These are phyloP conservation scores for Biscogniauxia mediterranea DNA, from an alignment of 2,329 filamentous ascomycete species.

Conservation along the genomic window DNA sequence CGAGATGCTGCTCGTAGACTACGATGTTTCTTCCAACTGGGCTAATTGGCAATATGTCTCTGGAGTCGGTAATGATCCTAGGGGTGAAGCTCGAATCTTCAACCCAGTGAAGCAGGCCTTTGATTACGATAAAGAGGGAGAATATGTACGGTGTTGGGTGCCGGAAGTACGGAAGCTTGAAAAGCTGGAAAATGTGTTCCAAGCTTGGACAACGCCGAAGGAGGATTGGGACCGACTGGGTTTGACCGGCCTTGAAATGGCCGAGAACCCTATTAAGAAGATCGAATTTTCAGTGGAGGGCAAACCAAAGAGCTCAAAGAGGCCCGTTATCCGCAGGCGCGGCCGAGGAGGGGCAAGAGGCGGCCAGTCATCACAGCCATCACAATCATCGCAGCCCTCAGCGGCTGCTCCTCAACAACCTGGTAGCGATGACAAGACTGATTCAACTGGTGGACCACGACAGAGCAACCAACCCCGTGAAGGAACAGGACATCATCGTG, in stretches of 20 bases:
- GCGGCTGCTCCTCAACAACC: slow-evolving; percentile 3
- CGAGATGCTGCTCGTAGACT: slow-evolving; percentile 71
- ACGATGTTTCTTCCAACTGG: slow-evolving; percentile 76
- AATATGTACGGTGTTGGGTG: slow-evolving; percentile 72
- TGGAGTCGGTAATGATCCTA: slow-evolving; percentile 76
- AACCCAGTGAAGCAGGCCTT: slow-evolving; percentile 80
- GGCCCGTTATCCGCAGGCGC: slow-evolving; percentile 33
- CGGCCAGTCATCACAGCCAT: slow-evolving; percentile 6
- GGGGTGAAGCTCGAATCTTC: slow-evolving; percentile 70
- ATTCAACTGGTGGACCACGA: neutral
- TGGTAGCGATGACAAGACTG: slow-evolving; percentile 6
- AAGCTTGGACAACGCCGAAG: slow-evolving; percentile 63
- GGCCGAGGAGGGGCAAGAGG: slow-evolving; percentile 28
- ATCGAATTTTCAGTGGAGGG: slow-evolving; percentile 63
- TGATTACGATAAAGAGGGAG: slow-evolving; percentile 70
- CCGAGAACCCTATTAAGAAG: slow-evolving; percentile 62
- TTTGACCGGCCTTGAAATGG: slow-evolving; percentile 60
- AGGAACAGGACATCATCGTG: slow-evolving; percentile 15
- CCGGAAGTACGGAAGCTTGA: slow-evolving; percentile 60
- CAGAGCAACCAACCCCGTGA: slow-evolving; percentile 4
- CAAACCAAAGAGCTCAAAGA: slow-evolving; percentile 40
- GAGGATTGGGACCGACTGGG: slow-evolving; percentile 57
- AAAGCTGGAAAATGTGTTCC: slow-evolving; percentile 61
- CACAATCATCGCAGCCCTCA: too few relatives aligned
- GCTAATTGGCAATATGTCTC: slow-evolving; percentile 81